A percentile compares a stretch with the other conserved stretches of the same genome.
These are phyloP conservation scores for Phytophthora pluvialis DNA, from an alignment of 352 stramenopile genomes.

Conservation along the genomic window DNA sequence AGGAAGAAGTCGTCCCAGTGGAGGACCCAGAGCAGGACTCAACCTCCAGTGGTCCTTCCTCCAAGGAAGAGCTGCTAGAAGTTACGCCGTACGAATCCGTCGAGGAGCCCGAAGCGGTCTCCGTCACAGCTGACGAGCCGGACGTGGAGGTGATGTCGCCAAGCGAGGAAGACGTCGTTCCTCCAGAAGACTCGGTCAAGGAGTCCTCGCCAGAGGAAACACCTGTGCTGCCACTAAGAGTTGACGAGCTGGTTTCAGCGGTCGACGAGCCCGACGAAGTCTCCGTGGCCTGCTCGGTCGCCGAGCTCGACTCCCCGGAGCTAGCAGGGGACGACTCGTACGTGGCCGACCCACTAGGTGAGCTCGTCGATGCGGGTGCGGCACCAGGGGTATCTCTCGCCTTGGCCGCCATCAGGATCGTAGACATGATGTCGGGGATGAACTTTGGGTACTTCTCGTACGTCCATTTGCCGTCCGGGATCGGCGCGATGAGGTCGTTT, in stretches of 20 bases:
- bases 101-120: conserved; percentile 12
- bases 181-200: conserved; percentile 13
- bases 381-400: conserved; percentile 25
- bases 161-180: conserved; percentile 5
- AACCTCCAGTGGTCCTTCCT: conserved; percentile 6
- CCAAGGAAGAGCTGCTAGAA: conserved; percentile 3
- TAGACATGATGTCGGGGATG: conserved; percentile 53
- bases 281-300: conserved; percentile 16
- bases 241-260: conserved; percentile 16
- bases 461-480: conserved; percentile 56
- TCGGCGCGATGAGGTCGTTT: conserved; percentile 64
- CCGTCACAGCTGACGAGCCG: not conserved
- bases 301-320: conserved; percentile 20
- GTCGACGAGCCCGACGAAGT: conserved; percentile 11
- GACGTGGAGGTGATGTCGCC: conserved; percentile 1
- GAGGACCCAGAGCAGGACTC: conserved; percentile 16
- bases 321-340: conserved; percentile 6
- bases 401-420: conserved; percentile 47
- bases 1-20: conserved; percentile 14
- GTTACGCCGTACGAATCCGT: not conserved
- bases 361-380: not conserved
- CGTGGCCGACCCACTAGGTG: not conserved
- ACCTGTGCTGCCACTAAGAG: conserved; percentile 11
- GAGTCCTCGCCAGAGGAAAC: conserved; percentile 14
- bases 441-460: conserved; percentile 63